A percentile compares a stretch with the other conserved stretches of the same genome.
Conservation (phyloP, 2,329 filamentous ascomycete species). For the Alternaria burnsii region DNA sequence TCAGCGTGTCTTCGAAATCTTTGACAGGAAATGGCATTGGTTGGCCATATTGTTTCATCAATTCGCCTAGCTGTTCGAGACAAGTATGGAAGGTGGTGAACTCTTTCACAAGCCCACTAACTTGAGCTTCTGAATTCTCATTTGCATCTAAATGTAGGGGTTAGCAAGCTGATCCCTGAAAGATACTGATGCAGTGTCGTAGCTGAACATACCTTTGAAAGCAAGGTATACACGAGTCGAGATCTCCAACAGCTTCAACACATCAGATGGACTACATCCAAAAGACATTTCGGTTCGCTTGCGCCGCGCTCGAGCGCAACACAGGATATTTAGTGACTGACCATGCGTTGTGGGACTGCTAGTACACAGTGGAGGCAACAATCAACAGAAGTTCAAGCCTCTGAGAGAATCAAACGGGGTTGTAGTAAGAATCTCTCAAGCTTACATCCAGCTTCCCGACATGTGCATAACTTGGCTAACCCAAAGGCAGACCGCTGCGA, state of each 20-base stretch:
- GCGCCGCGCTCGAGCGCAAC: constrained; percentile 42
- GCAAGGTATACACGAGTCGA: constrained; percentile 45
- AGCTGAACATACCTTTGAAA: constrained; percentile 39
- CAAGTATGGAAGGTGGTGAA: constrained; percentile 43
- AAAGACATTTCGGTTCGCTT: constrained; percentile 37
- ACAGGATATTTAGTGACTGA: constrained; percentile 16
- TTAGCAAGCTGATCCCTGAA: constrained; percentile 16
- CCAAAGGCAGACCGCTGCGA: constrained; percentile 19
- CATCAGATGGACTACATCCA: constrained; percentile 42
- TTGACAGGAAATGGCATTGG: constrained; percentile 41
- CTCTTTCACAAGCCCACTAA: constrained; percentile 42
- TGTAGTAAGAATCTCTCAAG: constrained; percentile 21
- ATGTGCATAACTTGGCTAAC: constrained; percentile 18
- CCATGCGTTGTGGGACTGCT: constrained; percentile 32
- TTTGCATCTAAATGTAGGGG: constrained; percentile 37
- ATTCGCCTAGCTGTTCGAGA: constrained; percentile 36
- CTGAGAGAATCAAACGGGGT: constrained; percentile 11
- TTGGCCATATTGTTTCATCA: constrained; percentile 46
- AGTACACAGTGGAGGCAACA: constrained; percentile 14
- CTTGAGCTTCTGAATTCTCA: constrained; percentile 45
- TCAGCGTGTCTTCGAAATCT: constrained; percentile 43
- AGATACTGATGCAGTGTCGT: neutral
- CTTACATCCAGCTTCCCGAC: constrained; percentile 9
- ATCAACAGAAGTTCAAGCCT: constrained; percentile 28
- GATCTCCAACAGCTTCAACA: constrained; percentile 43